Evolutionary conservation across 2,329 filamentous ascomycete genomes (phyloP).

Genomic region (Diaporthe citri): DNA sequence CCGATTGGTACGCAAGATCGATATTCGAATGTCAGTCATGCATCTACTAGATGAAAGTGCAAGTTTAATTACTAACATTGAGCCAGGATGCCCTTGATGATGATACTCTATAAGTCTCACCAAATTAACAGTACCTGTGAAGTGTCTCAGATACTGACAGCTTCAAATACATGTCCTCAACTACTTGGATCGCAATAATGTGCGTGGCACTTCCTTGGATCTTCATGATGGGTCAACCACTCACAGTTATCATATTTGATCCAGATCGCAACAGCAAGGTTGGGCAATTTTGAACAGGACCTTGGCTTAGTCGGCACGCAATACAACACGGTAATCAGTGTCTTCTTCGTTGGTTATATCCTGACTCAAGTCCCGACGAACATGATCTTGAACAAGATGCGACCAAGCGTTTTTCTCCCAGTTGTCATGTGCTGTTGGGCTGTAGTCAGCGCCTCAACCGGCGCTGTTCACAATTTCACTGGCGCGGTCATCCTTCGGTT

Average conservation of each 20-base stretch:
- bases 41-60: not conserved
- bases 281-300: conserved; percentile 60
- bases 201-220: not conserved
- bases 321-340: conserved; percentile 52
- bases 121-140: not conserved
- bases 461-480: conserved; percentile 37
- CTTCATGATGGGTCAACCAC: not conserved
- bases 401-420: conserved; percentile 55
- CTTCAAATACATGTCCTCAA: conserved; percentile 64
- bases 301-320: conserved; percentile 54
- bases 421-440: conserved; percentile 46
- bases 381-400: conserved; percentile 58
- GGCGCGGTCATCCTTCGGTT: conserved; percentile 28
- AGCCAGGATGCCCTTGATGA: conserved; percentile 3
- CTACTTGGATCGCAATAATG: conserved; percentile 60
- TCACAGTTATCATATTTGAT: not conserved
- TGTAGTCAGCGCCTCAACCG: conserved; percentile 43
- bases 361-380: conserved; percentile 57
- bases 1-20: not conserved
- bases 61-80: not conserved
- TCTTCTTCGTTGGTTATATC: conserved; percentile 54
- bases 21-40: conserved; percentile 5
- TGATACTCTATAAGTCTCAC: conserved; percentile 22
- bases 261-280: conserved; percentile 50
- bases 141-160: not conserved